Base-by-base conservation (phyloP, 2,329 filamentous ascomycete genomes). In the Phaeosphaeriaceae sp. region DNA sequence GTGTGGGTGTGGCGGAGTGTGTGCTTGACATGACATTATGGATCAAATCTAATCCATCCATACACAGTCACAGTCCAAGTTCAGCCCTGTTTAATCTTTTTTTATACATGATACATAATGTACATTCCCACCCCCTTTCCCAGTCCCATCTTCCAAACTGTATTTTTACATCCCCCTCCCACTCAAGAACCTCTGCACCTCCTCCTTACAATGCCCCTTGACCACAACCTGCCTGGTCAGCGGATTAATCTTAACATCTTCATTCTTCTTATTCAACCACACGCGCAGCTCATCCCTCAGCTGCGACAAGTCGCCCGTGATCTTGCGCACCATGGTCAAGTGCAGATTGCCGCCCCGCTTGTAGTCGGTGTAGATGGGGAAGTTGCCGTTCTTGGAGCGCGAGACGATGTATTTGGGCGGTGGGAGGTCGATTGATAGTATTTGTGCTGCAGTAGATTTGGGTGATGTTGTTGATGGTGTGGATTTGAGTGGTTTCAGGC, bases 331-430 rank as follows among this genome's bases (percentile, higher is more conserved):
- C 56, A 87, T 78, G 5, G 94, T 96, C 69, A 91, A 79, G 69
- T 88, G 86, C 72, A 88, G 83, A 64, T 91, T 95, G 15, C 92
- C 91, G 52, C 92, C 92, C 13, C 87, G 84, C 80, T 91, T 93
- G 63, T 80, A 82, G 65, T 88, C 83, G 17, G 88, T 82, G 80
- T 98, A 99, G 46, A 98, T 85, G 22, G 92, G 88, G 2, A 95
- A 81, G 65, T 92, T 87, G 48, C 88, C 86, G 40, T 86, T 89
- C 1, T 83, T 80, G 2, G 92, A 94, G 61, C 92, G 89, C 51
- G 83, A 82, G 63, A 98, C 84, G 69, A 88, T 84, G 81, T 93
- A 97, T 11, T 86, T 84, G 10, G 69, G 67, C 17, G 74, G 70
- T 0, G 68, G 58, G 17, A 70, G 63, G 13, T 61, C 46, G 7